Evolutionary conservation across 192 early-diverging fungal species (phyloP), one percentile per base, ranked within the genome.

Genomic region (Backusella mclennaniae): DNA sequence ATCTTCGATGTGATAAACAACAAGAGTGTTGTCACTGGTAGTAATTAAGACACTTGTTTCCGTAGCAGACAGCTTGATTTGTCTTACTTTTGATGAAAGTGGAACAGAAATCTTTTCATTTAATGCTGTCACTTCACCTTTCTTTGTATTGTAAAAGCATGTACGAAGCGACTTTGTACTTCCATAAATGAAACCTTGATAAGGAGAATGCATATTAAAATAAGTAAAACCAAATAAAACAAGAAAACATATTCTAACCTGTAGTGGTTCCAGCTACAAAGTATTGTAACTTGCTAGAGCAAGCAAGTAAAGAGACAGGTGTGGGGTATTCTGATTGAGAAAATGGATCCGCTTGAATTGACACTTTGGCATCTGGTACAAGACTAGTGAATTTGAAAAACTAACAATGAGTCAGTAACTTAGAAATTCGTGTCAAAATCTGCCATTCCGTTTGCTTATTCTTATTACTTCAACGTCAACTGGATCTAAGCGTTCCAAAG

Each of bases 271-370:
- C 93, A 14, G 90, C 93, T 15, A 92, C 87, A 68, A 92, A 89
- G 67, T 89, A 94, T 1, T 91, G 92, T 75, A 86, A 88, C n/a
- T 56, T 86, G 73, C 86, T 91, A 35, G 92, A 93, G 8, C 89
- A 82, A 0, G 78, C 88, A 56, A 94, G 83, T 17, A 93, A 77
- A 31, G 83, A 85, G 3, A 85, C 84, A 59, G 84, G 79, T 17
- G 84, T 73, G 6, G 88, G 85, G 11, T 86, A 87, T 0, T 84
- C 75, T 8, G 59, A n/a, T 3, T 35, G 66, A 29, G 80, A 38
- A 46, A 82, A 75, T 35, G 72, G 26, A 31, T 80, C 42, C 56
- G 83, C 77, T 74, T 82, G 49, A 69, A 85, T 19, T 66, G 78
- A 4, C 67, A 88, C 78, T 73, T 85, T 76, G 74, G 82, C 70